These are phyloP conservation scores for Colletotrichum coccodes DNA, from an alignment of 2,329 filamentous ascomycete genomes.

Conservation along the genomic window DNA sequence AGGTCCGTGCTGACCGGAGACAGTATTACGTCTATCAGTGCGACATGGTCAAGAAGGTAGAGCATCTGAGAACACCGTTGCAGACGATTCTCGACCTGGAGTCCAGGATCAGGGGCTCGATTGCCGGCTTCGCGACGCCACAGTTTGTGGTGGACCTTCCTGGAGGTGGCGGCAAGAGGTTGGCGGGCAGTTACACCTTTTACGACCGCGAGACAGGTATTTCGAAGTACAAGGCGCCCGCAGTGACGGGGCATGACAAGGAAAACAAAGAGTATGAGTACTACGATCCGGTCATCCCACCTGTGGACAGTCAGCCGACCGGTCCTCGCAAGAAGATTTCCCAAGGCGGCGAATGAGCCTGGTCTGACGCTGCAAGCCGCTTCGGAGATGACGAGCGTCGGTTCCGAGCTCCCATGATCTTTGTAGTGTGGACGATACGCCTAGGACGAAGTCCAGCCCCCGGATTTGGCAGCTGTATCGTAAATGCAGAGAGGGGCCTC, in stretches of 20 bases:
- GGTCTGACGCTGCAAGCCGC: background rate
- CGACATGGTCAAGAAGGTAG: slow-evolving; percentile 69
- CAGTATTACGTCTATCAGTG: slow-evolving; percentile 75
- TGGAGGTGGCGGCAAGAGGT: slow-evolving; percentile 70
- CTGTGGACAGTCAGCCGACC: background rate
- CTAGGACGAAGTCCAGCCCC: too few relatives aligned
- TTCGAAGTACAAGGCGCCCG: slow-evolving; percentile 66
- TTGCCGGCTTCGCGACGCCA: slow-evolving; percentile 72
- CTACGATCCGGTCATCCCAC: slow-evolving; percentile 58
- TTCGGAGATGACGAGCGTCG: background rate
- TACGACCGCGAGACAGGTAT: slow-evolving; percentile 65
- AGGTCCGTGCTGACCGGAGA: background rate
- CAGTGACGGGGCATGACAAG: slow-evolving; percentile 56
- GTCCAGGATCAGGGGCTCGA: slow-evolving; percentile 65
- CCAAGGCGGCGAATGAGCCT: background rate
- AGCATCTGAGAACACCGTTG: slow-evolving; percentile 71
- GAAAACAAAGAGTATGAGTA: slow-evolving; percentile 64
- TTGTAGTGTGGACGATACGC: too few relatives aligned
- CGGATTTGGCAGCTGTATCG: too few relatives aligned
- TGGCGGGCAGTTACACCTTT: slow-evolving; percentile 60
- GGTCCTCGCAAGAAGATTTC: background rate
- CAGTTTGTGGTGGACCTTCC: slow-evolving; percentile 72
- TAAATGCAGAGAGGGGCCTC: background rate
- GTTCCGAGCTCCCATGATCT: background rate
- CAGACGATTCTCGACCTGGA: slow-evolving; percentile 68